Evolutionary conservation across 345 rosid species (phyloP).

Genomic region (Eutrema yunnanense): DNA sequence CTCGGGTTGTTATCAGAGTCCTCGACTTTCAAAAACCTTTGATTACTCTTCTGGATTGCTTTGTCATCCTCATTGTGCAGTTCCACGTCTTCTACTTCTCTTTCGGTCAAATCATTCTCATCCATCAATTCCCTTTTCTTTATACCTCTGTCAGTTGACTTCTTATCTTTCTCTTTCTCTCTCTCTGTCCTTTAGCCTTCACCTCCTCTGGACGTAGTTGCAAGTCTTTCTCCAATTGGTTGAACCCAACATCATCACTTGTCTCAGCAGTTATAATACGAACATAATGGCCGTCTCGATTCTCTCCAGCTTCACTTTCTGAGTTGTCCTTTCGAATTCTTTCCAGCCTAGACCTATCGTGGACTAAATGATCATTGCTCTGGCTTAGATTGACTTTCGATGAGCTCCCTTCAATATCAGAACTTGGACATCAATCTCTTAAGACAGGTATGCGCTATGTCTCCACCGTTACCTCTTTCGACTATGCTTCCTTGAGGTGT

Average conservation of each 20-base stretch:
- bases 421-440: conserved; percentile 37
- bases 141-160: conserved; percentile 46
- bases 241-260: conserved; percentile 37
- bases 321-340: conserved; percentile 39
- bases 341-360: conserved; percentile 36
- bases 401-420: conserved; percentile 34
- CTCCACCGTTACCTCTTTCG: conserved; percentile 55
- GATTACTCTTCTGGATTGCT: conserved; percentile 39
- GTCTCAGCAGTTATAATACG: conserved; percentile 34
- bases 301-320: conserved; percentile 45
- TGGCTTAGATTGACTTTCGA: conserved; percentile 34
- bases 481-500: conserved; percentile 56
- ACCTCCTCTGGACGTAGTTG: conserved; percentile 54
- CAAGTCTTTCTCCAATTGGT: conserved; percentile 61
- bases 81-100: conserved; percentile 64
- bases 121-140: conserved; percentile 57
- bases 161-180: conserved; percentile 60
- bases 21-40: conserved; percentile 40
- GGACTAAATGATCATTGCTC: conserved; percentile 40
- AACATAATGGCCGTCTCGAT: too few species aligned
- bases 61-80: conserved; percentile 55
- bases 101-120: conserved; percentile 66
- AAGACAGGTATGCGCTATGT: conserved; percentile 28
- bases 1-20: conserved; percentile 9
- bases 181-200: conserved; percentile 61